Evolutionary conservation across 139 green algal genomes (phyloP).

Genomic region (Micromonas pusilla): DNA sequence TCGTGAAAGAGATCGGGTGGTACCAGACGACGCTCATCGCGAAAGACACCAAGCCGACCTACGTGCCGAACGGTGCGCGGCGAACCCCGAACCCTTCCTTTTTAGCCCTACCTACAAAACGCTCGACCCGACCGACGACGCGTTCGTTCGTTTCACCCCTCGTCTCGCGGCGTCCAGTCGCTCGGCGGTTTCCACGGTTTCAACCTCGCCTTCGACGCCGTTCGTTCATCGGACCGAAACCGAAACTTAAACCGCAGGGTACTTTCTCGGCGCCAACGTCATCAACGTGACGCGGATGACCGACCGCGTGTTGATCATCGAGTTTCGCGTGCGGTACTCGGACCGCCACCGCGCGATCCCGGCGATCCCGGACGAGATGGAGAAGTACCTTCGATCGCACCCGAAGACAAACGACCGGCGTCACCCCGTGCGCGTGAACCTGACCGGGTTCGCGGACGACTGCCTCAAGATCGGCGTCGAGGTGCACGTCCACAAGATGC

Average conservation of each 20-base stretch:
- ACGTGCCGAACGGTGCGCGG: slow-evolving; percentile 13
- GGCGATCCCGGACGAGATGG: not conserved
- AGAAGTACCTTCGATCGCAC: not conserved
- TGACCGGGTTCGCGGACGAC: not conserved
- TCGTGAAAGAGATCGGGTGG: slow-evolving; percentile 19
- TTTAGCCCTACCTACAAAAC: too few species aligned
- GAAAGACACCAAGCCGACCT: slow-evolving; percentile 7
- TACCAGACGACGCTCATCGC: slow-evolving; percentile 16
- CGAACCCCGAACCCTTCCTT: too few species aligned
- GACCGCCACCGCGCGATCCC: not conserved
- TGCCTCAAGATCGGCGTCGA: not conserved
- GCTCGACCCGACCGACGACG: too few species aligned
- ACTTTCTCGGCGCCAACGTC: slow-evolving; percentile 5
- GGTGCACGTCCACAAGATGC: not conserved
- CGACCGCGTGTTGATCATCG: not conserved
- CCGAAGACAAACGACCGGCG: not conserved
- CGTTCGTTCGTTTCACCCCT: too few species aligned
- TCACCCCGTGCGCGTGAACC: not conserved
- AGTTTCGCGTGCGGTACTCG: not conserved
- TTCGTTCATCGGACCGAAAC: too few species aligned
- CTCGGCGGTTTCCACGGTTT: too few species aligned
- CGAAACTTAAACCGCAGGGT: too few species aligned
- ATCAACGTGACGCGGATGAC: slow-evolving; percentile 8
- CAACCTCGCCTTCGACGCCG: too few species aligned
- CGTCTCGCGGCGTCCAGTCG: too few species aligned